Conservation (phyloP, 2,329 filamentous ascomycete genomes). For the Fusarium mexicanum region DNA sequence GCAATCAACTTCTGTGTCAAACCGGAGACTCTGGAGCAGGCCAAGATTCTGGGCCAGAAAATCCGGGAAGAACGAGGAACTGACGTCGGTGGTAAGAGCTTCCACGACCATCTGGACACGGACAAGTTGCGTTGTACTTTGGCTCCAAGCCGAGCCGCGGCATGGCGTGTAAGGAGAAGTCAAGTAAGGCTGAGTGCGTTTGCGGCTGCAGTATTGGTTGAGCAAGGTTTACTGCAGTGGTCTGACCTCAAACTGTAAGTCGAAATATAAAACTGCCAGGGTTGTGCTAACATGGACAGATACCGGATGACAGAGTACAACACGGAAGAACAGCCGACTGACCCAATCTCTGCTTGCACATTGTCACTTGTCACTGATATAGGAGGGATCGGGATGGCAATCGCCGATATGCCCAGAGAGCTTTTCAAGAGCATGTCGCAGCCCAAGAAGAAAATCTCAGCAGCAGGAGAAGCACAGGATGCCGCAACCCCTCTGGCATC, state of each 20-base stretch:
- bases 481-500: constrained; percentile 3
- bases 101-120: constrained; percentile 75
- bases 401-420: constrained; percentile 76
- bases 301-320: constrained; percentile 72
- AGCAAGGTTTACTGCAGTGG: constrained; percentile 71
- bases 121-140: constrained; percentile 76
- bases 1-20: constrained; percentile 70
- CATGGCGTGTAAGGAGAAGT: constrained; percentile 78
- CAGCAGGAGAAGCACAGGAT: not conserved
- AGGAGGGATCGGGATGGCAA: constrained; percentile 80
- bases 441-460: constrained; percentile 23
- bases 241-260: constrained; percentile 77
- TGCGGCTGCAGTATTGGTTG: constrained; percentile 75
- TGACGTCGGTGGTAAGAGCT: constrained; percentile 71
- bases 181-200: constrained; percentile 75
- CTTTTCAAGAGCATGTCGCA: constrained; percentile 57
- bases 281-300: constrained; percentile 46
- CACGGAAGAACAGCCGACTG: constrained; percentile 80
- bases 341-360: constrained; percentile 81
- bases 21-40: constrained; percentile 66
- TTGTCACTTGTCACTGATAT: constrained; percentile 85
- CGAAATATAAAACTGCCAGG: not conserved
- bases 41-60: constrained; percentile 66
- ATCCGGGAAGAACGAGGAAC: constrained; percentile 75
- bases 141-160: constrained; percentile 73